Evolutionary conservation across 2,329 filamentous ascomycete species (phyloP), one percentile per base, ranked within the genome.

Genomic region (Diaporthe citriasiana): DNA sequence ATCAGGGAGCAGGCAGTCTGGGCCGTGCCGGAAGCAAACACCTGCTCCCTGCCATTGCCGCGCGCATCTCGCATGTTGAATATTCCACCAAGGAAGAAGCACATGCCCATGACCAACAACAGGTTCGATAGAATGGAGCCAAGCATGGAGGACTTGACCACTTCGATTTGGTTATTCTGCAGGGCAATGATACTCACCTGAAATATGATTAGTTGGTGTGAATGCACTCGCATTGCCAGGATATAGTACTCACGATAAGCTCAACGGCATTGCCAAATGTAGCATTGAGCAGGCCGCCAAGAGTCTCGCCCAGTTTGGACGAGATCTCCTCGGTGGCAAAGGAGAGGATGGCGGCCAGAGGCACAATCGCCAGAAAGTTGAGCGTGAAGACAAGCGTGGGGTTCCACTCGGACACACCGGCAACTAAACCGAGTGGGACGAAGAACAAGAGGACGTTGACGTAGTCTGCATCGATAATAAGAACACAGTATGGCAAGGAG

Each of bases 131-230:
- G 88, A 78, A 98, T 97, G 80, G 94, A 97, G 63, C 97, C 96
- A 45, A 98, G 91, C 95, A 98, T 98, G 77, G 95, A 97, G 27
- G 96, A 93, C 85, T 98, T 97, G n/a, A 98, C 96, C 77, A 98
- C 95, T 79, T 96, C 92, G 81, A 98, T 97, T 84, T 98, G 93
- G 76, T 92, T 91, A 78, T 97, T 91, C 77, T 88, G 91, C 59
- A 99, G 89, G 25, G 97, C 97, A 77, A 98, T 93, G 78, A 98
- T 96, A 82, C 94, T 97, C 81, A 97, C 94, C 94, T 96, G 80
- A 25, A 27, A 0, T n/a, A 17, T 1, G 19, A 33, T 70, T 53
- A 65, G 45, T 19, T 12, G 10, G 25, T 9, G 27, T 10, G 8
- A 33, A 25, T 22, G 1, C 7, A 51, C 68, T 80, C 76, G 77